phyloP scores from a whole-genome alignment of 768 basidiomycete genomes.

The Porpolomopsis calyptriformis region DNA sequence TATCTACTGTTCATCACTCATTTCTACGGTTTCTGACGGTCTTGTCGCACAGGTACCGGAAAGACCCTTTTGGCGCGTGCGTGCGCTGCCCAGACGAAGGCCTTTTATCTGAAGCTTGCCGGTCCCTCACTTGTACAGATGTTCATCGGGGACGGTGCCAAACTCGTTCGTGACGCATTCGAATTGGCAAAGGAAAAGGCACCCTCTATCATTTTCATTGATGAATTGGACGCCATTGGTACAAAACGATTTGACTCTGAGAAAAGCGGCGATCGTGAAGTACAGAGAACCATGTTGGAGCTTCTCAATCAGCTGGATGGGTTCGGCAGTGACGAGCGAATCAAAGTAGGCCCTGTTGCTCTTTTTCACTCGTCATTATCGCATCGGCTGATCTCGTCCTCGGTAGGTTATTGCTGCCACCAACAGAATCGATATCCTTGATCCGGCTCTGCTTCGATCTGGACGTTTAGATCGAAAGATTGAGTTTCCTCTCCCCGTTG shows the following conservation, averaged over 20 bases:
- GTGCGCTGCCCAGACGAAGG: conserved; percentile 95
- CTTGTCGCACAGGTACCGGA: conserved; percentile 54
- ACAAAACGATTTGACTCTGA: conserved; percentile 98
- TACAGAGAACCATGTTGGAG: conserved; percentile 99
- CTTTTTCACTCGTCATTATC: conserved; percentile 3
- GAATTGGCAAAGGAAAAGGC: conserved; percentile 97
- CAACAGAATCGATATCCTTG: conserved; percentile 96
- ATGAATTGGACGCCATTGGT: conserved; percentile 97
- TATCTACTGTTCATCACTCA: conserved; percentile 19
- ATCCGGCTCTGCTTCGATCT: conserved; percentile 95
- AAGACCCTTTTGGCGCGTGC: conserved; percentile 97
- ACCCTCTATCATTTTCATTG: conserved; percentile 98
- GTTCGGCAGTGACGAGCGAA: conserved; percentile 92
- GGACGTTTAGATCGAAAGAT: conserved; percentile 98
- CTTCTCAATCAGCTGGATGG: conserved; percentile 96
- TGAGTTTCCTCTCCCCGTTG: conserved; percentile 94
- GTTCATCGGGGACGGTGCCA: conserved; percentile 99
- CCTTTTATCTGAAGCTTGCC: conserved; percentile 95
- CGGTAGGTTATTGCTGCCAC: conserved; percentile 93
- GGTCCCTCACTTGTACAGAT: conserved; percentile 98
- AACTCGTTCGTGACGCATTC: conserved; percentile 96
- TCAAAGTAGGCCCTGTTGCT: conserved; percentile 54
- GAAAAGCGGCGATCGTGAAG: conserved; percentile 97
- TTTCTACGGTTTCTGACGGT: conserved; percentile 6
- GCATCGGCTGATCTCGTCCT: conserved; percentile 8